Evolutionary conservation across 768 basidiomycete genomes (phyloP).

Genomic region (Fibroporia radiculosa): DNA sequence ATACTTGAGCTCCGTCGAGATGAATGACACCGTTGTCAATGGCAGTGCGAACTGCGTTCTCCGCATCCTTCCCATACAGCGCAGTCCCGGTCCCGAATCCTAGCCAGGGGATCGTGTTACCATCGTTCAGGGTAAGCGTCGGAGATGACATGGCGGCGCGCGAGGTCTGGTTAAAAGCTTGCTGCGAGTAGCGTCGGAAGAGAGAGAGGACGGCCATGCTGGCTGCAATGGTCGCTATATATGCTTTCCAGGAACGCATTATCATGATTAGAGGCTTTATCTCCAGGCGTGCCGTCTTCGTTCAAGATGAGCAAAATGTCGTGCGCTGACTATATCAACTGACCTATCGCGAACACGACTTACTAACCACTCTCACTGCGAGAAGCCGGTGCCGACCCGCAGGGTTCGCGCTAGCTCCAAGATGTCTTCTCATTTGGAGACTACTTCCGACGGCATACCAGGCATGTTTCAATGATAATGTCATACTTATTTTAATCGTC

Average conservation of each 20-base stretch:
- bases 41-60: slow-evolving; percentile 20
- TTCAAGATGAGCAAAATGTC: slow-evolving; percentile 1
- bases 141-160: slow-evolving; percentile 17
- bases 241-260: slow-evolving; percentile 10
- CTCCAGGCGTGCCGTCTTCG: neutral
- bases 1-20: slow-evolving; percentile 32
- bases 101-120: slow-evolving; percentile 28
- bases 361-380: too few species aligned
- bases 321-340: neutral
- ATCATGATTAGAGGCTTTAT: neutral
- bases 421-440: too few species aligned
- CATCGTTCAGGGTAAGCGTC: slow-evolving; percentile 29
- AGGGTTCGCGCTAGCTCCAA: too few species aligned
- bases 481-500: too few species aligned
- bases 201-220: slow-evolving; percentile 9
- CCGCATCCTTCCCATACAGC: slow-evolving; percentile 22
- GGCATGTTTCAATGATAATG: too few species aligned
- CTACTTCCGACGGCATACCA: too few species aligned
- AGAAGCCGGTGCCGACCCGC: too few species aligned
- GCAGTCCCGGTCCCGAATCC: slow-evolving; percentile 33
- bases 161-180: neutral
- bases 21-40: slow-evolving; percentile 30
- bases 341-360: too few species aligned
- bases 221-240: slow-evolving; percentile 10
- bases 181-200: slow-evolving; percentile 8